phyloP scores from a whole-genome alignment of 768 basidiomycete species.

The Phylloporus sp. region DNA sequence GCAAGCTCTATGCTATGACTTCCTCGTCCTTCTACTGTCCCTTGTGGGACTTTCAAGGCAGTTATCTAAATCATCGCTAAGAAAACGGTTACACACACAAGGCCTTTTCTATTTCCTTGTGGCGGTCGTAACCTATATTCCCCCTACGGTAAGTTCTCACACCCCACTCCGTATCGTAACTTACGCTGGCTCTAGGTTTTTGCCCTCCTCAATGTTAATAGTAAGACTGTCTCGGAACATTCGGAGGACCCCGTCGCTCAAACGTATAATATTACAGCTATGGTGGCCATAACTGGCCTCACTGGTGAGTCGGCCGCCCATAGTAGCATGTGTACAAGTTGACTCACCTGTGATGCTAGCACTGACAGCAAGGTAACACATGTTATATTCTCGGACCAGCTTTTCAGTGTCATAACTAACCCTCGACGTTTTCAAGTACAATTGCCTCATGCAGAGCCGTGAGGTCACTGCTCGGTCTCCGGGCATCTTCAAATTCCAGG shows the following conservation, averaged over 20 bases:
- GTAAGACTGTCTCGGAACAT: constrained; percentile 2
- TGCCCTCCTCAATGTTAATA: background rate
- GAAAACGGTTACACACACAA: constrained; percentile 16
- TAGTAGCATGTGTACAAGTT: background rate
- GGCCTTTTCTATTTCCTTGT: constrained; percentile 21
- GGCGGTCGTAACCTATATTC: constrained; percentile 14
- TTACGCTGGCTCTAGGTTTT: constrained; percentile 13
- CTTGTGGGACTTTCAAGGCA: constrained; percentile 13
- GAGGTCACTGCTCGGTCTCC: constrained; percentile 13
- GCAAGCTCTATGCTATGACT: constrained; percentile 22
- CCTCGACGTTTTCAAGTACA: background rate
- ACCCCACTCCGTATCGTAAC: background rate
- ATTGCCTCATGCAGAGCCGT: constrained; percentile 18
- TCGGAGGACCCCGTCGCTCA: background rate
- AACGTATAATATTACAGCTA: background rate
- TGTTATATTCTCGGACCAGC: background rate
- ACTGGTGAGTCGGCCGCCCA: constrained; percentile 5
- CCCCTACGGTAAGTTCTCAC: constrained; percentile 4
- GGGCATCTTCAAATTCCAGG: background rate
- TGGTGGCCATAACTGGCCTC: constrained; percentile 1
- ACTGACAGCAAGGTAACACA: constrained; percentile 12
- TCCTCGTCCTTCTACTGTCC: constrained; percentile 18
- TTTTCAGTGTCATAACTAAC: background rate
- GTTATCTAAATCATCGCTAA: constrained; percentile 14
- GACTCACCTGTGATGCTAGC: constrained; percentile 9